Evolutionary conservation across 495 filamentous ascomycete species (phyloP), one percentile per base, ranked within the genome.

Genomic region (Penicillium subrubescens): DNA sequence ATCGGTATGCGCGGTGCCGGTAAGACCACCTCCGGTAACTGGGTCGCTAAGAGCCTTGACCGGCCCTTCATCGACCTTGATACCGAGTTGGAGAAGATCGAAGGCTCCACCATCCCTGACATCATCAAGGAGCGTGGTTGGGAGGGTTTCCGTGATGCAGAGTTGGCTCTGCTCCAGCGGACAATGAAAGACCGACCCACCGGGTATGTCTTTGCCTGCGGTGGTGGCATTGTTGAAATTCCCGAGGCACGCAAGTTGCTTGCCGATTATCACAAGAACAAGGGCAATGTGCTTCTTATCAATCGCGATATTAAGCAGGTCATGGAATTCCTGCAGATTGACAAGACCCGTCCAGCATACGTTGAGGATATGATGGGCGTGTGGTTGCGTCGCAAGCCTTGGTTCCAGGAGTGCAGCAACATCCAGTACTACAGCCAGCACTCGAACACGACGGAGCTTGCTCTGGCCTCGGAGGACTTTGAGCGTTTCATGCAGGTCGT

Each of bases 1-100:
- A 93, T 99, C 66, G 95, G 95, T 21, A 99, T 99, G 95, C 88
- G 95, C 65, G 95, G 96, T 69, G 96, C 93, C 56, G 95, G 95
- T 41, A 99, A 99, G 80, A 96, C 96, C 1, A 99, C 95, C 4
- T 89, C 92, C 23, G 94, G 94, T 23, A 84, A 85, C 19, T 96
- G 92, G 90, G 89, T 93, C 71, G 86, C 88, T 3, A 83, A 85
- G 63, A 82, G 90, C 29, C 82, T 99, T 2, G 85, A 87, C 57
- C 84, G 92, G 62, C 87, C 91, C 23, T 88, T 97, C 55, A 75
- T 97, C 33, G 95, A 99, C 70, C 84, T 99, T 56, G 95, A 99
- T 70, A 84, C 84, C 3, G 91, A 94, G 70, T 84, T 99, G 51
- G 95, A 99, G 76, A 79, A 78, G 21, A 81, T 83, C 7, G 83